A percentile compares a stretch with the other conserved stretches of the same genome.
Evolutionary conservation across 1,284 basidiomycete genomes (phyloP).

Genomic region (Marasmius tenuissimus): DNA sequence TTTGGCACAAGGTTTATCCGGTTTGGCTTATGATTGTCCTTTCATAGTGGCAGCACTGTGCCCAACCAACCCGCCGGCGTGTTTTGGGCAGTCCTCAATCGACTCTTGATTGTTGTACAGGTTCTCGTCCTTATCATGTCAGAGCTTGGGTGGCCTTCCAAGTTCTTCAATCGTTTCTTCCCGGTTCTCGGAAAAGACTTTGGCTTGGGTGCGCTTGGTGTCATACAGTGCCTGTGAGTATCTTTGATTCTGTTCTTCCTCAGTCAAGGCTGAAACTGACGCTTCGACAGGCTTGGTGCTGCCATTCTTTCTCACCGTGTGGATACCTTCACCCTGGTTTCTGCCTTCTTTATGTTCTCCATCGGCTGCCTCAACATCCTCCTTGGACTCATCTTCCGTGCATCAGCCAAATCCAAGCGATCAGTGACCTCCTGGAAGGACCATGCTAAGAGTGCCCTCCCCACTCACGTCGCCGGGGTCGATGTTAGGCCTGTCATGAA

Average conservation of each 20-base stretch:
- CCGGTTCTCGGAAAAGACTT: constrained; percentile 81
- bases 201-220: constrained; percentile 81
- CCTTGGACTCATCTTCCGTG: constrained; percentile 72
- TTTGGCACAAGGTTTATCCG: constrained; percentile 1
- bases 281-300: constrained; percentile 61
- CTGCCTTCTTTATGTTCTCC: constrained; percentile 86
- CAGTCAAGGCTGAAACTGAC: constrained; percentile 10
- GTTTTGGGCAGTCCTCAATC: constrained; percentile 86
- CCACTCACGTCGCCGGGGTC: constrained; percentile 38
- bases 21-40: constrained; percentile 11
- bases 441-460: constrained; percentile 54
- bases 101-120: constrained; percentile 82
- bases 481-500: constrained; percentile 28
- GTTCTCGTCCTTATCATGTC: constrained; percentile 77
- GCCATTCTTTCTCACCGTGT: constrained; percentile 84
- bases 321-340: constrained; percentile 82
- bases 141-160: constrained; percentile 75
- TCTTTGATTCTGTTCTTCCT: constrained; percentile 5
- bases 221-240: constrained; percentile 78
- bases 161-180: constrained; percentile 80
- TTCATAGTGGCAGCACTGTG: constrained; percentile 69
- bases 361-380: constrained; percentile 83
- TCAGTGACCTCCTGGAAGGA: constrained; percentile 63
- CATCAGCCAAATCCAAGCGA: constrained; percentile 58
- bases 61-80: constrained; percentile 88